Evolutionary conservation across 1,139 yeast genomes (phyloP).

Genomic region (Debaryomyces psychrophilus): DNA sequence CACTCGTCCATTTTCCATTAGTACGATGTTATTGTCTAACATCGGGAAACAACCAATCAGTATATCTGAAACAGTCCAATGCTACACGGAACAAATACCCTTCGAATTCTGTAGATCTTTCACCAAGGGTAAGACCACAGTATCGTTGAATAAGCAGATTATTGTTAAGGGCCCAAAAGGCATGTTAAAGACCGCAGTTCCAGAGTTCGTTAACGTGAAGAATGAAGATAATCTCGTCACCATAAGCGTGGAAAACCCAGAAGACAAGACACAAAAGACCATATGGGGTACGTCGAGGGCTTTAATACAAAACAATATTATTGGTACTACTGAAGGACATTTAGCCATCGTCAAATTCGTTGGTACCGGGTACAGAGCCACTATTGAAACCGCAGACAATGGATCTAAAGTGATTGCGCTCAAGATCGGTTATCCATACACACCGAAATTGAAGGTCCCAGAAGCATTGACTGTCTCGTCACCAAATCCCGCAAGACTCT

Average conservation of each 20-base stretch:
- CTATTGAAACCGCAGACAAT: slow-evolving; percentile 54
- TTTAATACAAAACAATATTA: slow-evolving; percentile 71
- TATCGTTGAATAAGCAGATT: slow-evolving; percentile 61
- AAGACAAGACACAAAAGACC: slow-evolving; percentile 70
- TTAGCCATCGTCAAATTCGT: slow-evolving; percentile 84
- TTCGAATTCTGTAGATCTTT: slow-evolving; percentile 55
- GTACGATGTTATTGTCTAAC: slow-evolving; percentile 37
- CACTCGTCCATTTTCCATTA: slow-evolving; percentile 26
- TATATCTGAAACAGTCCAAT: slow-evolving; percentile 35
- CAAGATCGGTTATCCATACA: slow-evolving; percentile 72
- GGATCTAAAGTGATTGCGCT: slow-evolving; percentile 67
- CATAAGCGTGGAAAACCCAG: slow-evolving; percentile 61
- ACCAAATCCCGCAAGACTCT: slow-evolving; percentile 86
- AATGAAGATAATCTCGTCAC: slow-evolving; percentile 39
- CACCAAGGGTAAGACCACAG: slow-evolving; percentile 67
- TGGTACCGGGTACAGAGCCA: slow-evolving; percentile 96
- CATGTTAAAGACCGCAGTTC: slow-evolving; percentile 60
- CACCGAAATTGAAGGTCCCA: slow-evolving; percentile 80
- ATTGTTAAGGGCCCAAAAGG: slow-evolving; percentile 87
- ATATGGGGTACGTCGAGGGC: slow-evolving; percentile 97
- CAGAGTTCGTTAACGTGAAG: slow-evolving; percentile 64
- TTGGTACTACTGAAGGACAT: slow-evolving; percentile 94
- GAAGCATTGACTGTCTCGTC: slow-evolving; percentile 70
- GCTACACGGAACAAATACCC: slow-evolving; percentile 42
- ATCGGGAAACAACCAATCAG: slow-evolving; percentile 47